Evolutionary conservation across 768 basidiomycete species (phyloP).

Genomic region (Tylopilus balloui): DNA sequence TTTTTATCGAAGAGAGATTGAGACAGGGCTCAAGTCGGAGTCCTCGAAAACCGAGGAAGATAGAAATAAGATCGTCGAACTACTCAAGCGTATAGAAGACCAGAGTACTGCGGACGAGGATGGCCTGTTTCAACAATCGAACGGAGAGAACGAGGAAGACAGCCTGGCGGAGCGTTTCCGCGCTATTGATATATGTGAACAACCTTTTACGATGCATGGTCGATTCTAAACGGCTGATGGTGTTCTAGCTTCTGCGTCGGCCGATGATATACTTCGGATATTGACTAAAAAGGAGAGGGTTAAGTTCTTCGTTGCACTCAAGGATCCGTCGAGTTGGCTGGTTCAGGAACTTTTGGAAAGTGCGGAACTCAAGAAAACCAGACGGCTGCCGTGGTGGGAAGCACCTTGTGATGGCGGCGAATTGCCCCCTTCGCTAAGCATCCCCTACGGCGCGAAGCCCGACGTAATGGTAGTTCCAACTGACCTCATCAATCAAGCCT

Average conservation of each 20-base stretch:
- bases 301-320: conserved; percentile 54
- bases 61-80: conserved; percentile 58
- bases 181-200: conserved; percentile 59
- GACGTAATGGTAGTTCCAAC: conserved; percentile 43
- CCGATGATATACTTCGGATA: conserved; percentile 56
- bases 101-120: conserved; percentile 41
- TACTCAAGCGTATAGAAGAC: conserved; percentile 72
- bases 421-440: background rate
- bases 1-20: conserved; percentile 76
- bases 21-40: conserved; percentile 52
- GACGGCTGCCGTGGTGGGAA: conserved; percentile 73
- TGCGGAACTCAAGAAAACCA: conserved; percentile 48
- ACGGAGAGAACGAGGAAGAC: conserved; percentile 38
- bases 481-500: conserved; percentile 38
- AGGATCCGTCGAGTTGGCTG: conserved; percentile 58
- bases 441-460: conserved; percentile 38
- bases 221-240: background rate
- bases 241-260: conserved; percentile 47
- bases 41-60: conserved; percentile 57
- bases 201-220: background rate
- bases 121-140: conserved; percentile 27
- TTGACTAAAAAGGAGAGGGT: conserved; percentile 57
- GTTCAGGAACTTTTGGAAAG: conserved; percentile 57
- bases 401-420: conserved; percentile 10
- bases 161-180: conserved; percentile 51